Conservation (phyloP, 352 stramenopile species). For the Phytophthora sansomeana region DNA sequence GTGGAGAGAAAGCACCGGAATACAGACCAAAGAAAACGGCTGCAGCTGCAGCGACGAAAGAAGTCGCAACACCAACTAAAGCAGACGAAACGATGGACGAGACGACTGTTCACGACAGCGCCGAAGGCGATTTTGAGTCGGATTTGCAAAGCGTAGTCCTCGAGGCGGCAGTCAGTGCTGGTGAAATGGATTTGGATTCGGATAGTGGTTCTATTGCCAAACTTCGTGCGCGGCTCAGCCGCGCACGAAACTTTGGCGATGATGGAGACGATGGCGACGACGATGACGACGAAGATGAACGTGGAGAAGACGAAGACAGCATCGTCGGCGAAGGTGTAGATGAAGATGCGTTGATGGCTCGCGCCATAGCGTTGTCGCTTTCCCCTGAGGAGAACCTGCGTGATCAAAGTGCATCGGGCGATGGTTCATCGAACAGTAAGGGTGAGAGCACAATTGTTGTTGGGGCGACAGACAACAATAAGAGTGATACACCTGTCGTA, state of each 20-base stretch:
- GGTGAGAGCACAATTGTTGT: conserved; percentile 23
- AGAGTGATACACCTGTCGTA: conserved; percentile 16
- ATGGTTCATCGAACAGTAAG: conserved; percentile 24
- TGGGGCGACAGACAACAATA: neutral
- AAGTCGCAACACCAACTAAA: conserved; percentile 43
- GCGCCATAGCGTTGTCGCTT: conserved; percentile 87
- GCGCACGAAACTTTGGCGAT: conserved; percentile 52
- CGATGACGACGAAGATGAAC: conserved; percentile 65
- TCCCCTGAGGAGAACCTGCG: conserved; percentile 80
- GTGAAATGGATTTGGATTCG: conserved; percentile 76
- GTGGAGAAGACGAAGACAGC: conserved; percentile 53
- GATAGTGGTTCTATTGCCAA: conserved; percentile 70
- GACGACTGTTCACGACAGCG: conserved; percentile 25
- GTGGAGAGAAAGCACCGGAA: conserved; percentile 69
- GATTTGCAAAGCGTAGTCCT: conserved; percentile 42
- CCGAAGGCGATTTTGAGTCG: conserved; percentile 39
- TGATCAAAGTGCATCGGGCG: conserved; percentile 50
- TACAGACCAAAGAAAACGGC: conserved; percentile 34
- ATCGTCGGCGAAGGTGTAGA: conserved; percentile 78
- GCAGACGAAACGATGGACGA: conserved; percentile 36
- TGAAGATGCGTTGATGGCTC: conserved; percentile 90
- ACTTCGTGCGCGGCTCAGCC: conserved; percentile 68
- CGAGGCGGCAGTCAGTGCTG: conserved; percentile 34
- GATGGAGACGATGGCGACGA: conserved; percentile 67
- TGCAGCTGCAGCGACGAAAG: conserved; percentile 30